phyloP scores from a whole-genome alignment of 768 basidiomycete species.

The Suillus variegatus region DNA sequence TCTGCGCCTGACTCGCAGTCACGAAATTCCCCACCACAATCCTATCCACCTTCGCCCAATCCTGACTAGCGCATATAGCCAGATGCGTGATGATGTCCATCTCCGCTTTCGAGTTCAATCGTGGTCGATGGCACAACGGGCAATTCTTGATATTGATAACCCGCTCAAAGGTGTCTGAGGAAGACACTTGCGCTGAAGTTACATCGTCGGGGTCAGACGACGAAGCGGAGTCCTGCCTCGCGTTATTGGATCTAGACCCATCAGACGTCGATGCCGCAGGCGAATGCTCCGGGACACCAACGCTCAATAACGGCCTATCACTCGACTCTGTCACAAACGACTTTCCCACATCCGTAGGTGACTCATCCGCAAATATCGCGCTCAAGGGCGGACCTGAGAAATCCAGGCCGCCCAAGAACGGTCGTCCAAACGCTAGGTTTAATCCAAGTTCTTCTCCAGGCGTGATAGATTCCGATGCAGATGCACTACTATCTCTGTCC shows the following conservation, averaged over 20 bases:
- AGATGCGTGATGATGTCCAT: constrained; percentile 95
- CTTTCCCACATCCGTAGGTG: constrained; percentile 22
- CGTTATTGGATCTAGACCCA: not conserved
- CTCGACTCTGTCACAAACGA: constrained; percentile 46
- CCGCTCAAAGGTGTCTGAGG: constrained; percentile 58
- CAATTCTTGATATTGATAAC: constrained; percentile 96
- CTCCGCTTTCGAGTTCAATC: constrained; percentile 85
- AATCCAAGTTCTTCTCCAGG: constrained; percentile 43
- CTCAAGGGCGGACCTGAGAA: constrained; percentile 58
- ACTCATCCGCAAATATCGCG: constrained; percentile 30
- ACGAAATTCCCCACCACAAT: constrained; percentile 95
- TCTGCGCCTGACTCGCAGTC: constrained; percentile 90
- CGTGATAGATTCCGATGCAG: constrained; percentile 32
- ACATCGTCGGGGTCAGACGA: constrained; percentile 50
- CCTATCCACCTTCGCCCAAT: constrained; percentile 87
- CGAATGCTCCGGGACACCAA: constrained; percentile 31
- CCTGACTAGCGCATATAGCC: constrained; percentile 92
- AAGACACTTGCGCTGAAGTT: constrained; percentile 23
- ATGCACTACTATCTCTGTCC: constrained; percentile 49
- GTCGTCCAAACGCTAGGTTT: constrained; percentile 30
- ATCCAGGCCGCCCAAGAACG: constrained; percentile 54
- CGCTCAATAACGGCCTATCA: constrained; percentile 41
- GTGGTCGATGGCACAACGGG: constrained; percentile 88
- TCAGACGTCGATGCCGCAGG: constrained; percentile 6
- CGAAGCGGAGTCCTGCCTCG: constrained; percentile 39